Evolutionary conservation across 176 grass and related monocot genomes (phyloP).

Genomic region (Zea mays): DNA sequence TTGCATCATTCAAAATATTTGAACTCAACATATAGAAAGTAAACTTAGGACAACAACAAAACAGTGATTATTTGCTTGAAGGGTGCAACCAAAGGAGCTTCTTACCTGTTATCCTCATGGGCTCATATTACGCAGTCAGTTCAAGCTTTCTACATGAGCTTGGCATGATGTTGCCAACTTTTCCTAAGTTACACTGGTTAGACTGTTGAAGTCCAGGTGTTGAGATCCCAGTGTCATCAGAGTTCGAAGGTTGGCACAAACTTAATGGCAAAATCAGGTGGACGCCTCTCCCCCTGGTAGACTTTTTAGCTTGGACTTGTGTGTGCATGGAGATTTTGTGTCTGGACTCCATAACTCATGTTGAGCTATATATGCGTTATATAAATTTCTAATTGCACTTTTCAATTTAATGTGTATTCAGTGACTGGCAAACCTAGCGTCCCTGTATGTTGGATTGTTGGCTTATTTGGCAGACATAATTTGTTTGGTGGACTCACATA

Average conservation of each 20-base stretch:
- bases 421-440: not conserved
- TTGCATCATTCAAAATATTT: not conserved
- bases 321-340: constrained; percentile 7
- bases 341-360: constrained; percentile 1
- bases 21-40: not conserved
- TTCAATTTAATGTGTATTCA: constrained; percentile 13
- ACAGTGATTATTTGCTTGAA: not conserved
- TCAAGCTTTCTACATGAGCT: not conserved
- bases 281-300: not conserved
- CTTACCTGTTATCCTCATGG: not conserved
- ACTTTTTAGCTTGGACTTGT: not conserved
- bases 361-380: not conserved
- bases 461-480: constrained; percentile 10
- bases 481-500: not conserved
- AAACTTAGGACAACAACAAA: not conserved
- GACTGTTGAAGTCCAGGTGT: not conserved
- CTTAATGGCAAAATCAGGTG: not conserved
- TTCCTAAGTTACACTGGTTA: not conserved
- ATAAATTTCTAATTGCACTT: constrained; percentile 3
- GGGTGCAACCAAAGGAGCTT: not conserved
- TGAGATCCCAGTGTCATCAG: not conserved
- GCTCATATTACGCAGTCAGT: not conserved
- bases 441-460: not conserved
- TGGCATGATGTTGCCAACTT: not conserved
- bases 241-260: not conserved